phyloP scores from a whole-genome alignment of 768 basidiomycete genomes.

The Naganishia vaughanmartiniae region DNA sequence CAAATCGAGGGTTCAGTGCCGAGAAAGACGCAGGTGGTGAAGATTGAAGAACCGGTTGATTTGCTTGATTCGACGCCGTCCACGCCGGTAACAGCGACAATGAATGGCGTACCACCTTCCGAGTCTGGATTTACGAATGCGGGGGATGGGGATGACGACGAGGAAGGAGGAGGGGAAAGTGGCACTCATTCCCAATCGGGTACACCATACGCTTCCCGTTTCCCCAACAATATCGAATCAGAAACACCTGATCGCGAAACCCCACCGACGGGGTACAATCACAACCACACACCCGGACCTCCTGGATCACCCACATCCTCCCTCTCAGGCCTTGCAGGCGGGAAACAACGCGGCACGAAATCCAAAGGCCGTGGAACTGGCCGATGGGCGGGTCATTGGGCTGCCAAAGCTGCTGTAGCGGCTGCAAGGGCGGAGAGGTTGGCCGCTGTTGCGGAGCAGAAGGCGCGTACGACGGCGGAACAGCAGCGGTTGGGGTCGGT shows the following conservation, averaged over 20 bases:
- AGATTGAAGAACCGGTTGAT: background rate
- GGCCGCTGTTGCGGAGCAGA: background rate
- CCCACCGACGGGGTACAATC: background rate
- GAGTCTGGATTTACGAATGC: background rate
- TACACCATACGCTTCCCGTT: background rate
- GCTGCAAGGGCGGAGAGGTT: background rate
- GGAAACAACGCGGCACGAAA: conserved; percentile 7
- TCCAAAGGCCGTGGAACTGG: conserved; percentile 10
- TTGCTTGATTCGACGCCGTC: background rate
- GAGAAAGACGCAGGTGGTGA: background rate
- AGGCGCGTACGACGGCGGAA: background rate
- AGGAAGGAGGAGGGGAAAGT: too few species aligned
- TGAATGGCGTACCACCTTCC: background rate
- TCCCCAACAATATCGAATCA: background rate
- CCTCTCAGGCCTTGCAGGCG: background rate
- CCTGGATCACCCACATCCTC: background rate
- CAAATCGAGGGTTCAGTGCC: background rate
- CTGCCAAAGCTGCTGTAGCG: background rate
- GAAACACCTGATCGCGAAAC: background rate
- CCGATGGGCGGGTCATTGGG: conserved; percentile 23
- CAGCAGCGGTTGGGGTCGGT: background rate
- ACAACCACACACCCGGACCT: background rate
- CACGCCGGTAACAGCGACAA: background rate
- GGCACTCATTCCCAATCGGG: too few species aligned
- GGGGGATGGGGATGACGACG: background rate